These are phyloP conservation scores for Caulochytrium protostelioides DNA, from an alignment of 371 early-diverging fungal genomes.

Conservation along the genomic window DNA sequence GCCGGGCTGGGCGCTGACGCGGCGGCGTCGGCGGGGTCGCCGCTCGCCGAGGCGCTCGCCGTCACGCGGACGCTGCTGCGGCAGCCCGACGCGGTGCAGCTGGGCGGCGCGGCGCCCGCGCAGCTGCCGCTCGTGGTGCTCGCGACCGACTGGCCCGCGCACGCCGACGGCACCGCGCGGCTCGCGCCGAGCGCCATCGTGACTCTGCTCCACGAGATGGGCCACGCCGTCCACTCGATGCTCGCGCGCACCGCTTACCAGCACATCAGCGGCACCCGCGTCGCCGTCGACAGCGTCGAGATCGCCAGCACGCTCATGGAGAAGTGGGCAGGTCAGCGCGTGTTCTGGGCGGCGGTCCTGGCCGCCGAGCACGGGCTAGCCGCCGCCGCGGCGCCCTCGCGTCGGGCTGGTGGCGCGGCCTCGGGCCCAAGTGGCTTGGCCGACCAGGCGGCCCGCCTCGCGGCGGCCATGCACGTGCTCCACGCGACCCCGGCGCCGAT, in stretches of 20 bases:
- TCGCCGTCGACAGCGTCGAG: slow-evolving; percentile 87
- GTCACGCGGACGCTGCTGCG: not conserved
- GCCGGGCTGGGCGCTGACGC: too few relatives aligned
- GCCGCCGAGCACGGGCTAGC: slow-evolving; percentile 35
- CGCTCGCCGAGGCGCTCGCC: not conserved
- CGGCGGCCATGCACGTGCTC: slow-evolving; percentile 18
- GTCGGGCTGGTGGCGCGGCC: too few relatives aligned
- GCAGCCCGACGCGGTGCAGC: not conserved
- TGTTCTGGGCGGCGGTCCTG: slow-evolving; percentile 43
- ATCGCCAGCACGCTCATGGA: slow-evolving; percentile 90
- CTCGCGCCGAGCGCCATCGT: slow-evolving; percentile 49
- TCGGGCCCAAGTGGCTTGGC: slow-evolving; percentile 3
- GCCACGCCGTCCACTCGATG: slow-evolving; percentile 95
- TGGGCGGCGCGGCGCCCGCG: slow-evolving; percentile 1
- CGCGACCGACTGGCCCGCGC: slow-evolving; percentile 12
- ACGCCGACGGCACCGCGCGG: slow-evolving; percentile 5
- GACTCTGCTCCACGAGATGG: slow-evolving; percentile 96
- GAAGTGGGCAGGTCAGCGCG: slow-evolving; percentile 52
- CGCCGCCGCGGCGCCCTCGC: slow-evolving; percentile 5
- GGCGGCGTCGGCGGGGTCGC: too few relatives aligned
- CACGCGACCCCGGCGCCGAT: slow-evolving; percentile 34
- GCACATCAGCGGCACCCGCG: slow-evolving; percentile 82
- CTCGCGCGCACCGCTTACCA: slow-evolving; percentile 81
- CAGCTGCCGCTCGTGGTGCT: slow-evolving; percentile 28
- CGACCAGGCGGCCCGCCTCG: slow-evolving; percentile 10